Conservation (phyloP, 2,329 filamentous ascomycete species). For the Diaporthe amygdali region DNA sequence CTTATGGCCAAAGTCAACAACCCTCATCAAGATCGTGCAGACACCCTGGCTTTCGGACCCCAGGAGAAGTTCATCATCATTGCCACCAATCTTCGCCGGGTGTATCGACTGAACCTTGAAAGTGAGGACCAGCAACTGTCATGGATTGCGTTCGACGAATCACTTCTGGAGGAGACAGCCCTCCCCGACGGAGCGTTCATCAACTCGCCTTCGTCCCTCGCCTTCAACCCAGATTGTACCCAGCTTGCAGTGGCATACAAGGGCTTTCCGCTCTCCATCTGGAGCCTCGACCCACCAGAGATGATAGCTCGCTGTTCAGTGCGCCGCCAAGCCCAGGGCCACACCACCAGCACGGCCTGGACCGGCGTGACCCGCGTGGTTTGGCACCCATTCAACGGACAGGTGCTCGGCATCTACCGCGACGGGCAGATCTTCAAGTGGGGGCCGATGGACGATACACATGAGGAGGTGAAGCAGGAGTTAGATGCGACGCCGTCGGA, state of each 20-base stretch:
- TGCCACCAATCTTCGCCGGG: neutral
- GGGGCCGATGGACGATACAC: constrained; percentile 27
- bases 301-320: constrained; percentile 29
- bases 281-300: constrained; percentile 27
- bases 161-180: neutral
- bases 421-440: constrained; percentile 33
- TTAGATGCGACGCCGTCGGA: constrained; percentile 10
- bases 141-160: neutral
- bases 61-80: constrained; percentile 11
- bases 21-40: neutral
- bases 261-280: constrained; percentile 13
- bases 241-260: constrained; percentile 15
- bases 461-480: constrained; percentile 28
- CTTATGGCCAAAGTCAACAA: neutral
- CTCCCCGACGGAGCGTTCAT: constrained; percentile 7
- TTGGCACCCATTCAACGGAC: constrained; percentile 30
- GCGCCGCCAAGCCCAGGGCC: constrained; percentile 8
- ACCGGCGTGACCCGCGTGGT: constrained; percentile 23
- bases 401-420: constrained; percentile 30
- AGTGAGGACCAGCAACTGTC: neutral
- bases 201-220: constrained; percentile 10
- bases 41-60: neutral
- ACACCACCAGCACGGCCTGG: neutral
- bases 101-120: neutral
- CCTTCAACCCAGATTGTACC: constrained; percentile 16